Base-by-base conservation (phyloP, 2,329 filamentous ascomycete genomes). In the Ambrosiella beaveri region DNA sequence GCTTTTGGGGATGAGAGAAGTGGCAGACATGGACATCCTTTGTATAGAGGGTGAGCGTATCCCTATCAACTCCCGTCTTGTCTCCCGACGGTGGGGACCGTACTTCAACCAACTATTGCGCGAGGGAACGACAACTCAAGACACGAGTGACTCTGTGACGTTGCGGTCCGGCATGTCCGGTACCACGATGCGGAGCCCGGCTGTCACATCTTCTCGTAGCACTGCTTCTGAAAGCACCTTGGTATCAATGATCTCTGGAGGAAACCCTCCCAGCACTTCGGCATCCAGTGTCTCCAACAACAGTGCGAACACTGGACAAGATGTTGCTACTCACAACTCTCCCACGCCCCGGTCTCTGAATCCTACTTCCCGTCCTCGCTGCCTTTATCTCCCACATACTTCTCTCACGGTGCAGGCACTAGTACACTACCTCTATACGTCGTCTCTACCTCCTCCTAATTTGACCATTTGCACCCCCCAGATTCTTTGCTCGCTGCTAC, bases 21-120 rank as follows among this genome's bases (percentile, higher is more conserved):
- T 98, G 58, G 80, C 88, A 2, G 93, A 98, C 65, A 98, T 98
- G 93, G 93, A 97, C 66, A 87, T 98, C 60, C 75, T 97, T 36
- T 93, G 91, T 56, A 84, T 95, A 47, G 86, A 86, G 17, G 91
- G 91, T 19, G 91, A 96, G 67, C 81, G 90, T 15, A 88, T 97
- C 63, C 88, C 93, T 0, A 86, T 96, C 63, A 98, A 95, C 69
- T 97, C 93, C 6, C 82, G 89, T 59, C 80, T 98, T 13, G 77
- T 97, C 13, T 85, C 86, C 8, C 80, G 88, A 36, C 78, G 93
- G 66, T 98, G 93, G 93, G 93, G 93, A 0, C 88, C 89, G 0
- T 96, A 95, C 68, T 97, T 98, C 71, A 88, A 95, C 58, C 88
- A 95, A 67, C 77, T 98, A 1, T 75, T 97, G 8, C 81, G 86